These are phyloP conservation scores for Malassezia obtusa DNA, from an alignment of 1,284 basidiomycete species.

Conservation along the genomic window DNA sequence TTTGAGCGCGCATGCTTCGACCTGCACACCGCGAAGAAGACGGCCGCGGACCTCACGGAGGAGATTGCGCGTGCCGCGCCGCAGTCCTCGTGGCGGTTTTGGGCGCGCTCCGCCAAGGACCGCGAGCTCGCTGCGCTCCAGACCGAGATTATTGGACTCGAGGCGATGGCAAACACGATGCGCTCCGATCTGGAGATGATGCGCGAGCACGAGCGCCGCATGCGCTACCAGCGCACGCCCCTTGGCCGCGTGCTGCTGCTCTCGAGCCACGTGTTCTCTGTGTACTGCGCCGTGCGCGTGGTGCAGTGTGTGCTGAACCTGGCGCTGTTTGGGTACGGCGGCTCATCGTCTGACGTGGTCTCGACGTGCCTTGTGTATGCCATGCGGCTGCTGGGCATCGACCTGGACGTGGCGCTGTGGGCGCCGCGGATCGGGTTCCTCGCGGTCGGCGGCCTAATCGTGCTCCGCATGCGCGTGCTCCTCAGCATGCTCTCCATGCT, in stretches of 20 bases:
- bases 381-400: constrained; percentile 41
- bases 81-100: constrained; percentile 9
- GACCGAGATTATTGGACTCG: constrained; percentile 48
- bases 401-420: constrained; percentile 49
- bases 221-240: constrained; percentile 41
- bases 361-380: constrained; percentile 43
- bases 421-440: constrained; percentile 47
- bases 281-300: constrained; percentile 47
- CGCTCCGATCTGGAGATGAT: constrained; percentile 45
- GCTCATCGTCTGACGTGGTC: constrained; percentile 43
- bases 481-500: constrained; percentile 45
- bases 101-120: constrained; percentile 19
- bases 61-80: neutral
- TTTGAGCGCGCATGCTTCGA: constrained; percentile 28
- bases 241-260: constrained; percentile 43
- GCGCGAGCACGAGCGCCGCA: constrained; percentile 38
- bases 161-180: constrained; percentile 49
- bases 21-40: constrained; percentile 22
- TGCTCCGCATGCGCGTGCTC: constrained; percentile 49
- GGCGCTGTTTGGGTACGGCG: constrained; percentile 22
- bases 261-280: constrained; percentile 46
- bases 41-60: constrained; percentile 4
- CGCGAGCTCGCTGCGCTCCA: constrained; percentile 43
- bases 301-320: constrained; percentile 24
- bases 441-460: constrained; percentile 49